Percentiles rank a stretch among this genome's conserved stretches.
Evolutionary conservation across 2,329 filamentous ascomycete species (phyloP).

Genomic region (Claviceps spartinae): DNA sequence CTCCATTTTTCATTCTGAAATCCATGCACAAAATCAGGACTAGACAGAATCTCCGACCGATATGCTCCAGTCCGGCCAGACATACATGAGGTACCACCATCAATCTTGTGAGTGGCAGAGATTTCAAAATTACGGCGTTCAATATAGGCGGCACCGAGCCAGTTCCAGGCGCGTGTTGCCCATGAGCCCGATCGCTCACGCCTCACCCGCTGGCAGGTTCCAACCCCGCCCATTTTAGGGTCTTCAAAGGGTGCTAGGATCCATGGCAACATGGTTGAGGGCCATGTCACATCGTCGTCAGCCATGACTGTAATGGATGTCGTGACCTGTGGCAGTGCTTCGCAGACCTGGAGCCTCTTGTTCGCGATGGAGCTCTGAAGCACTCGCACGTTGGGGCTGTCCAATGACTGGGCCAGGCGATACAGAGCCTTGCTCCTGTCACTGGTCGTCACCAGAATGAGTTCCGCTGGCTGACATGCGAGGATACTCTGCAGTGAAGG

Average conservation of each 20-base stretch:
- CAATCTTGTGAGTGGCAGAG: conserved; percentile 85
- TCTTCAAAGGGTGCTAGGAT: conserved; percentile 88
- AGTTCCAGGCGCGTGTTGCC: conserved; percentile 62
- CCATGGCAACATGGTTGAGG: conserved; percentile 73
- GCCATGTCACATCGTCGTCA: conserved; percentile 93
- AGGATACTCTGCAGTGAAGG: conserved; percentile 70
- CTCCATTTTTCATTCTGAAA: conserved; percentile 90
- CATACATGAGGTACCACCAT: conserved; percentile 93
- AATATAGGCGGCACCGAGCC: conserved; percentile 82
- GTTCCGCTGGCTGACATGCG: conserved; percentile 51
- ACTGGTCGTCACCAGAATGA: conserved; percentile 80
- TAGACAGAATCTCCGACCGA: conserved; percentile 73
- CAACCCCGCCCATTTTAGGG: conserved; percentile 70
- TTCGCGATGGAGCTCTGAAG: conserved; percentile 76
- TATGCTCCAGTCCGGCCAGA: conserved; percentile 90
- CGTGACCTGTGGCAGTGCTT: conserved; percentile 72
- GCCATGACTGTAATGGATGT: conserved; percentile 84
- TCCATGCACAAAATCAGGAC: conserved; percentile 70
- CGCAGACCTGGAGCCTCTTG: conserved; percentile 86
- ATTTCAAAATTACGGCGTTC: conserved; percentile 94
- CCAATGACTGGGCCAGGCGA: conserved; percentile 49
- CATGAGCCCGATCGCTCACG: conserved; percentile 49
- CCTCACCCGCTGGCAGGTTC: conserved; percentile 77
- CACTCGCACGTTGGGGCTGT: conserved; percentile 52
- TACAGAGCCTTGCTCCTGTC: conserved; percentile 59